Percentiles rank a stretch among this genome's conserved stretches.
Conservation (phyloP, 805 yeast species). For the Yarrowia alimentaria region DNA sequence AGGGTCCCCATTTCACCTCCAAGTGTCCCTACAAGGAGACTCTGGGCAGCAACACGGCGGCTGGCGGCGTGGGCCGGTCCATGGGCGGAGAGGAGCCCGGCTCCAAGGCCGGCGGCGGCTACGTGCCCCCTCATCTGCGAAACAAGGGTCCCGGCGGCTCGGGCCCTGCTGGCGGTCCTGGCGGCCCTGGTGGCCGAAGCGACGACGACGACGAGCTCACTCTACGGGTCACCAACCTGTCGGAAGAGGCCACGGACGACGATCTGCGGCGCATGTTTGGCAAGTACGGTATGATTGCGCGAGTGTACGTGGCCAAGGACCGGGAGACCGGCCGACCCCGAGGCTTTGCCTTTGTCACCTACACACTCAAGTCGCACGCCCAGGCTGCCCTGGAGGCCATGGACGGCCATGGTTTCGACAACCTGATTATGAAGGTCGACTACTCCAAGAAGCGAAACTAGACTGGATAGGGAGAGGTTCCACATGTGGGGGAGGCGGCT, state of each 20-base stretch:
- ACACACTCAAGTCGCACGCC: constrained; percentile 59
- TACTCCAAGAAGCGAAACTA: constrained; percentile 38
- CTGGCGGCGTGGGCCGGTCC: constrained; percentile 44
- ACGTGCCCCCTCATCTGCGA: constrained; percentile 65
- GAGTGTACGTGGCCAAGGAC: constrained; percentile 83
- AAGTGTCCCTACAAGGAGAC: constrained; percentile 96
- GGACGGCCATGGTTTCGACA: constrained; percentile 91
- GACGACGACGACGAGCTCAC: constrained; percentile 83
- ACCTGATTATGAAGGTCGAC: constrained; percentile 63
- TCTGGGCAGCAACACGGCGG: constrained; percentile 50
- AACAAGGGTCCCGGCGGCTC: constrained; percentile 41
- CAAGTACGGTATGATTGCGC: constrained; percentile 64
- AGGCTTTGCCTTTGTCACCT: constrained; percentile 93
- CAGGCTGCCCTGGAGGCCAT: constrained; percentile 70
- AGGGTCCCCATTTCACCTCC: constrained; percentile 88
- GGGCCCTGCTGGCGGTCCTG: constrained; percentile 36
- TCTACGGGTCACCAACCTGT: constrained; percentile 85
- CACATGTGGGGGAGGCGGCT: not conserved
- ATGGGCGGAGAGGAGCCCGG: constrained; percentile 37
- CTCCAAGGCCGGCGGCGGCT: constrained; percentile 42
- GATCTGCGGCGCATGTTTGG: constrained; percentile 72
- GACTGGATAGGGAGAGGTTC: not conserved
- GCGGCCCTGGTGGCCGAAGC: constrained; percentile 45
- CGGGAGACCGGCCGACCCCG: constrained; percentile 91
- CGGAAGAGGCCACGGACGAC: constrained; percentile 78